Percentiles rank a stretch among this genome's conserved stretches.
Conservation (phyloP, 768 basidiomycete genomes). For the Pulveroboletus frians region DNA sequence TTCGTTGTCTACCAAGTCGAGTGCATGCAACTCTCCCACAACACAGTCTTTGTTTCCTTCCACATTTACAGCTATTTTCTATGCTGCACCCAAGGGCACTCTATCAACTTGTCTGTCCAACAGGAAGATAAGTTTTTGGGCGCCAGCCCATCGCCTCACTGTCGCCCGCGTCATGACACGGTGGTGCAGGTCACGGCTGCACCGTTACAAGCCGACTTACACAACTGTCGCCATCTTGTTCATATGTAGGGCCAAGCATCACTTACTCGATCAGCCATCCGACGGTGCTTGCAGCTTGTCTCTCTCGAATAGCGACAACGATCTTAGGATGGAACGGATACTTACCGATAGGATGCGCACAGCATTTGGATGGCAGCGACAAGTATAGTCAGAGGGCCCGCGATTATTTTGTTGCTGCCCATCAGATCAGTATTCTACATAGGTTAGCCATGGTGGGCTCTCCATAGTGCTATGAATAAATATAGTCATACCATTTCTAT, state of each 20-base stretch:
- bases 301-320: no score
- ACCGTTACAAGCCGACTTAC: conserved; percentile 11
- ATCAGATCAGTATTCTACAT: no score
- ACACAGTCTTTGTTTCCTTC: neutral
- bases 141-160: conserved; percentile 24
- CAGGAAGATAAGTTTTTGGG: neutral
- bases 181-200: conserved; percentile 2
- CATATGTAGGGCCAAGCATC: conserved; percentile 10
- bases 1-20: conserved; percentile 10
- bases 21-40: conserved; percentile 9
- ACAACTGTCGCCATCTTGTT: conserved; percentile 23
- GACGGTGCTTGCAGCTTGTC: conserved; percentile 43
- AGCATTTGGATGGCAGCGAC: no score
- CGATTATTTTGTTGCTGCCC: no score
- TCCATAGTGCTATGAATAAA: no score
- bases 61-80: conserved; percentile 14
- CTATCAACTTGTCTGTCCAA: neutral
- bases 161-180: conserved; percentile 8
- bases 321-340: no score
- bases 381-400: no score
- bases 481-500: no score
- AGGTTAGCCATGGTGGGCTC: no score
- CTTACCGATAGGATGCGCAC: no score
- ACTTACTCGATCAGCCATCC: conserved; percentile 12
- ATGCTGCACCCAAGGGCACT: conserved; percentile 12